Percentiles rank a stretch among this genome's conserved stretches.
These are phyloP conservation scores for Schizochytrium sp. DNA, from an alignment of 108 stramenopile species.

Conservation along the genomic window DNA sequence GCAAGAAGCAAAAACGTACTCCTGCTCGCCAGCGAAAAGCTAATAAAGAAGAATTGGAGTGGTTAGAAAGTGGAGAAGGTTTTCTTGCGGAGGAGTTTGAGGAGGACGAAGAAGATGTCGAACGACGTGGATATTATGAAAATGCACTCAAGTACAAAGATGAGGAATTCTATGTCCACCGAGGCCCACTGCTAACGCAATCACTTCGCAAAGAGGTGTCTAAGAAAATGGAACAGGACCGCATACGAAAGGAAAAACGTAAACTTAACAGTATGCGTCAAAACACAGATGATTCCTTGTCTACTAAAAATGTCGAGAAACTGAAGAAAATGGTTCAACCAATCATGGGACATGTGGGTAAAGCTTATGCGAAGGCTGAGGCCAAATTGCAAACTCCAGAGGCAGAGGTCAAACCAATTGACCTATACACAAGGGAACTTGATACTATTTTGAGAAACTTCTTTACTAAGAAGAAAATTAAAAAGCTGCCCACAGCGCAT, in stretches of 20 bases:
- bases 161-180: conserved; percentile 51
- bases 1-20: neutral
- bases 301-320: too few species aligned
- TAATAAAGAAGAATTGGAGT: conserved; percentile 51
- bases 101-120: conserved; percentile 30
- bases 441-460: neutral
- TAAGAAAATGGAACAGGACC: neutral
- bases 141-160: neutral
- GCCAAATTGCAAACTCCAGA: too few species aligned
- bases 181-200: conserved; percentile 29
- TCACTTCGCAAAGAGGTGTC: neutral
- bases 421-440: neutral
- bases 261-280: neutral
- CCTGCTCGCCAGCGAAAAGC: neutral
- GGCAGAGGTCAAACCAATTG: neutral
- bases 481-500: neutral
- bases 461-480: neutral
- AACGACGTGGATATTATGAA: neutral
- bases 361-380: too few species aligned
- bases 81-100: conserved; percentile 13
- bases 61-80: conserved; percentile 48
- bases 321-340: too few species aligned
- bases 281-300: too few species aligned
- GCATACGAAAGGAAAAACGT: neutral
- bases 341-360: too few species aligned